Percentiles rank a stretch among this genome's conserved stretches.
phyloP scores from a whole-genome alignment of 148 eudicot species.

The Polygonum aviculare region DNA sequence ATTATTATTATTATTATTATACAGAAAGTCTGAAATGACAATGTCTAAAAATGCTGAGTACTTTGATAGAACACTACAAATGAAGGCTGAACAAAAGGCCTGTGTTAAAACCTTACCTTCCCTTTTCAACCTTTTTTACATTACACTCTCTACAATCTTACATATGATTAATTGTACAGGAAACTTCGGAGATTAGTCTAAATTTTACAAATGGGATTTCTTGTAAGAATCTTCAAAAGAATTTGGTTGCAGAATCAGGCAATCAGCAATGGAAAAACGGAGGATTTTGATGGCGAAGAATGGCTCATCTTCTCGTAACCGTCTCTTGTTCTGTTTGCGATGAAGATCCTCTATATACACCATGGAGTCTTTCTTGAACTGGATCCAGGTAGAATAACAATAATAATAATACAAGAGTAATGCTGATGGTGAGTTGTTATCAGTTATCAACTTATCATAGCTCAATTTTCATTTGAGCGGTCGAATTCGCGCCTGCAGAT shows the following conservation, averaged over 20 bases:
- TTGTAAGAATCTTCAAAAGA: conserved; percentile 23
- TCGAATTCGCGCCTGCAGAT: conserved; percentile 40
- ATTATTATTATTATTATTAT: background rate
- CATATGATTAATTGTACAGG: conserved; percentile 14
- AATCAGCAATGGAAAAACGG: conserved; percentile 3
- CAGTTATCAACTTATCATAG: conserved; percentile 12
- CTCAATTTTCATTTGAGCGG: conserved; percentile 61
- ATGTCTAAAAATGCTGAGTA: background rate
- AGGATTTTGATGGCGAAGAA: conserved; percentile 12
- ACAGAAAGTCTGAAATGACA: conserved; percentile 2
- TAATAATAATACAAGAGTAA: background rate
- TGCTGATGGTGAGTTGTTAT: conserved; percentile 10
- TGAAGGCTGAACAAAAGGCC: conserved; percentile 6
- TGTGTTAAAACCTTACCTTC: conserved; percentile 9
- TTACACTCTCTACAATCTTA: conserved; percentile 9
- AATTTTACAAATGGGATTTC: conserved; percentile 23
- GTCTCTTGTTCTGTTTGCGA: conserved; percentile 9
- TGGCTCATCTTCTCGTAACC: background rate
- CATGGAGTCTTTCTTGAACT: conserved; percentile 3
- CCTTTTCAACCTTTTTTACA: conserved; percentile 1
- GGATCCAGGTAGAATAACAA: conserved; percentile 18
- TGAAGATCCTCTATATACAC: conserved; percentile 12
- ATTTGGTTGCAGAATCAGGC: conserved; percentile 22
- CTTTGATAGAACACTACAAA: background rate
- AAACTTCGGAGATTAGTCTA: conserved; percentile 28